These are phyloP conservation scores for Fusarium dimerum DNA, from an alignment of 2,329 filamentous ascomycete species.

Conservation along the genomic window DNA sequence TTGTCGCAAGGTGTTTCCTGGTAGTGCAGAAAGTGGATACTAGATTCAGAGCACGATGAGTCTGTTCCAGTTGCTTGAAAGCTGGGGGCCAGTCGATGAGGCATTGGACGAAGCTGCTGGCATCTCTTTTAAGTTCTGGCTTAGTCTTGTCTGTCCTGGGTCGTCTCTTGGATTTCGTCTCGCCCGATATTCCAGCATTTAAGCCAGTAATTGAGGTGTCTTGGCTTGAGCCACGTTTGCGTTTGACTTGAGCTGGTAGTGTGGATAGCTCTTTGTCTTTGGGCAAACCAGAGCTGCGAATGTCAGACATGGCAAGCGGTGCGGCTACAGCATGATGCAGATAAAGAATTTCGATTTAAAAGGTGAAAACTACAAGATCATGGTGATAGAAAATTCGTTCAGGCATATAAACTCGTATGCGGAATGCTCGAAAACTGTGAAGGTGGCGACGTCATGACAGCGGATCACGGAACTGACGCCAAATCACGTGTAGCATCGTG, in stretches of 20 bases:
- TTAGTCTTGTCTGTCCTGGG: slow-evolving; percentile 11
- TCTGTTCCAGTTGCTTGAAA: slow-evolving; percentile 72
- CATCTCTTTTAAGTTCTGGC: slow-evolving; percentile 15
- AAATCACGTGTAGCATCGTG: slow-evolving; percentile 35
- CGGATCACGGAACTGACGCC: slow-evolving; percentile 38
- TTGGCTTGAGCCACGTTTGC: slow-evolving; percentile 19
- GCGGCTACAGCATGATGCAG: slow-evolving; percentile 5
- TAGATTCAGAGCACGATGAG: slow-evolving; percentile 83
- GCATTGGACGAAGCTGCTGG: slow-evolving; percentile 29
- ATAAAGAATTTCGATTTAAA: not conserved
- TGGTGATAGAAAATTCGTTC: not conserved
- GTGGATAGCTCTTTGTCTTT: not conserved
- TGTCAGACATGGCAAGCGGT: slow-evolving; percentile 5
- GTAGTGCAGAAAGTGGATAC: slow-evolving; percentile 96
- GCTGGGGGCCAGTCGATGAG: slow-evolving; percentile 68
- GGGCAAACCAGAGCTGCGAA: not conserved
- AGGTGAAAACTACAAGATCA: too few relatives aligned
- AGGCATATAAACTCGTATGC: not conserved
- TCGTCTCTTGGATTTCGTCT: not conserved
- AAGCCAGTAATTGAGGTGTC: slow-evolving; percentile 5
- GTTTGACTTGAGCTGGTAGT: slow-evolving; percentile 16
- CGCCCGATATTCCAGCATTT: slow-evolving; percentile 9
- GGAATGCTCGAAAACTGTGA: not conserved
- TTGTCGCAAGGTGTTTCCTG: slow-evolving; percentile 88
- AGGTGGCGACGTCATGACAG: slow-evolving; percentile 20